Base-by-base conservation (phyloP, 306 rosid genomes). In the Lathyrus oleraceus region DNA sequence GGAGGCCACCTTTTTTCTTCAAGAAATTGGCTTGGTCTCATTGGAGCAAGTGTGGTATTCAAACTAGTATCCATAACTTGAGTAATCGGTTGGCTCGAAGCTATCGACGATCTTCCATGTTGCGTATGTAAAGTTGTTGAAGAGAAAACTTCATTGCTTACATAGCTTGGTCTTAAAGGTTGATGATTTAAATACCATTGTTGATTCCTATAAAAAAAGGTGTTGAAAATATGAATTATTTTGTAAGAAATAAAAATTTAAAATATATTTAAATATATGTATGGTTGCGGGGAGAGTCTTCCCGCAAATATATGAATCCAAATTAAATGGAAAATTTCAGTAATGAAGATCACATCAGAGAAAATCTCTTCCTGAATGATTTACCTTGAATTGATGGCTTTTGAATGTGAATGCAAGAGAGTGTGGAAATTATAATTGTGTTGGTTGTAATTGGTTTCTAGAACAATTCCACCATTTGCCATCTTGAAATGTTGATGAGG, bases 401-500 rank as follows among this genome's bases (percentile, higher is more conserved):
- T 86, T 61, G 78, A 16, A 42, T 76, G 70, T 47, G 83, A 48
- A 16, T 57, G 72, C 23, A 54, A 9, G 77, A 72, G 81, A 57
- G 74, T 66, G 5, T 78, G 85, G 60, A 61, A 45, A 64, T 23
- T 64, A 61, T 61, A 64, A 45, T 28, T 75, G 10, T 69, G 68
- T 0, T 75, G 60, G 15, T 61, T 75, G 76, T 45, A 66, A 38
- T 67, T 74, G 45, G 73, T 77, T 20, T 76, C 43, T 36, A 85
- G 73, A 79, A 85, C 39, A 52, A 81, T 86, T 70, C 87, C 88
- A n/a, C 85, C 86, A 61, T 83, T 81, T 70, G 76, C 88, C 85
- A 81, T 81, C 78, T 70, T 86, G 62, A 78, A 79, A 35, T 84
- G 83, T 58, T 73, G 88, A 61, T 70, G 81, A 57, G 81, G 69